phyloP scores from a whole-genome alignment of 2,329 filamentous ascomycete genomes.

The Neurospora crassa region DNA sequence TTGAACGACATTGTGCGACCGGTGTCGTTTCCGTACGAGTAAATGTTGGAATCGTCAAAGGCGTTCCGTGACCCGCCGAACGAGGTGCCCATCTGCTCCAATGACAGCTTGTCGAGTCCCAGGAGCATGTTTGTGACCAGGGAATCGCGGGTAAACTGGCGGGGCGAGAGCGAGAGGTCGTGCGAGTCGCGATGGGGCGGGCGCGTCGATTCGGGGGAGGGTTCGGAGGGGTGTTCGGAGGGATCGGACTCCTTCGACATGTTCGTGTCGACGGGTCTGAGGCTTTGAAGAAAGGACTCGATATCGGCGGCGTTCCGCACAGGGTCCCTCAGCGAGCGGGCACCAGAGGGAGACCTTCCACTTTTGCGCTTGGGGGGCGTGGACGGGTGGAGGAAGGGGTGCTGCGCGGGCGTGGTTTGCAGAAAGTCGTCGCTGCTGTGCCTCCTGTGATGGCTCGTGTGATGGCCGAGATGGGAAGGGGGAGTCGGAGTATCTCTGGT shows the following conservation, averaged over 20 bases:
- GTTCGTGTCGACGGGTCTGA: constrained; percentile 27
- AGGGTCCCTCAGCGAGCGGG: constrained; percentile 24
- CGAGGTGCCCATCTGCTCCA: constrained; percentile 33
- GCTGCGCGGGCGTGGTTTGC: constrained; percentile 14
- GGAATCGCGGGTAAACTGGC: constrained; percentile 74
- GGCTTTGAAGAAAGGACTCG: constrained; percentile 29
- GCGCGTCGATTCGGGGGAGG: constrained; percentile 19
- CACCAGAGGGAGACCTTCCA: constrained; percentile 15
- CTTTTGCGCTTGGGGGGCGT: constrained; percentile 22
- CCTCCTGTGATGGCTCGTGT: constrained; percentile 11
- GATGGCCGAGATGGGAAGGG: constrained; percentile 5
- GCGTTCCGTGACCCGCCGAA: constrained; percentile 18
- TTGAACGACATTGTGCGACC: constrained; percentile 19
- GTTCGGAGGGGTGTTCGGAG: constrained; percentile 22
- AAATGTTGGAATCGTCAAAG: constrained; percentile 30
- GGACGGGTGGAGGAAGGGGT: constrained; percentile 7
- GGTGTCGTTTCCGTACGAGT: constrained; percentile 21
- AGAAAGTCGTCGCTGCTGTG: background rate
- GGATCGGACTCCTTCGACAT: constrained; percentile 20
- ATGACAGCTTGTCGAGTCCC: constrained; percentile 77
- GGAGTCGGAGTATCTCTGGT: constrained; percentile 6
- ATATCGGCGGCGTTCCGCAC: constrained; percentile 22
- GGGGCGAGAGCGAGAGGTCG: constrained; percentile 71
- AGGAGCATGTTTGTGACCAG: constrained; percentile 93
- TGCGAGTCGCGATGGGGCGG: constrained; percentile 56